Evolutionary conservation across 768 basidiomycete species (phyloP).

Genomic region (Suillus placidus): DNA sequence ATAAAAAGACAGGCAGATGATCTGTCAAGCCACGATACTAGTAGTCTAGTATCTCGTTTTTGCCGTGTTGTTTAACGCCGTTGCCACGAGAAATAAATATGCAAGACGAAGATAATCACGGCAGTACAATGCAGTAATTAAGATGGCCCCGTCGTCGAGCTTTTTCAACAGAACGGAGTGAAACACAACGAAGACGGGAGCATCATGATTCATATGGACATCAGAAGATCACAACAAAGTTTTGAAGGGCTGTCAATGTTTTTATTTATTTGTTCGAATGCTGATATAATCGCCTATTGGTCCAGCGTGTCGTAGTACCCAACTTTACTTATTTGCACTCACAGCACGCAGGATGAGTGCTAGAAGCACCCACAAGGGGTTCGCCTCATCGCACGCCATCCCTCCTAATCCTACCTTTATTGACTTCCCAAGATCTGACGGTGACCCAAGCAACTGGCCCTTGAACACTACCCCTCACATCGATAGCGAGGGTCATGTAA

Average conservation of each 20-base stretch:
- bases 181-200: background rate
- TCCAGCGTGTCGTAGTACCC: conserved; percentile 1
- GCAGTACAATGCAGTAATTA: conserved; percentile 28
- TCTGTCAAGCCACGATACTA: conserved; percentile 47
- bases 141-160: background rate
- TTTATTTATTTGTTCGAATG: background rate
- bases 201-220: background rate
- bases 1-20: conserved; percentile 54
- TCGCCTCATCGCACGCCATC: conserved; percentile 29
- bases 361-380: conserved; percentile 15
- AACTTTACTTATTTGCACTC: background rate
- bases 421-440: conserved; percentile 67
- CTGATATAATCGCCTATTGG: conserved; percentile 4
- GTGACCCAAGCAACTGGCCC: conserved; percentile 56
- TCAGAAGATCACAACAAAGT: background rate
- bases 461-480: conserved; percentile 53
- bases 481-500: conserved; percentile 66
- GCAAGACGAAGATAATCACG: conserved; percentile 69
- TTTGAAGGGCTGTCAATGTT: background rate
- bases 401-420: conserved; percentile 58
- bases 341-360: conserved; percentile 23
- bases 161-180: background rate
- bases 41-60: conserved; percentile 41
- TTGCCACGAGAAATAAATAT: conserved; percentile 43
- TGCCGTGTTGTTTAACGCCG: conserved; percentile 74